Percentiles rank a stretch among this genome's conserved stretches.
Evolutionary conservation across 169 alveolate species (phyloP).

Genomic region (Plasmodium relictum): DNA sequence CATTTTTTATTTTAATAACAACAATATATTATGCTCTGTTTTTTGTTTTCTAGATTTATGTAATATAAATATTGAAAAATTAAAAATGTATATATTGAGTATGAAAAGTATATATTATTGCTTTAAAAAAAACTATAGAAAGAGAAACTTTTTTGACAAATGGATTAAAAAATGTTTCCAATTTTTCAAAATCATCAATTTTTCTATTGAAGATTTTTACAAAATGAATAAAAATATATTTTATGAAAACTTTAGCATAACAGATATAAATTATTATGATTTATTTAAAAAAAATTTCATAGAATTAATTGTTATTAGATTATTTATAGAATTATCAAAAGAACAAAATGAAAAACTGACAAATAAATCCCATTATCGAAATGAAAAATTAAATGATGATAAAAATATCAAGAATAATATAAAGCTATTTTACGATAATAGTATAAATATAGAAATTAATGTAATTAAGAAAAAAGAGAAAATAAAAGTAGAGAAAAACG

Average conservation of each 20-base stretch:
- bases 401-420: background rate
- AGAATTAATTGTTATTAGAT: conserved; percentile 41
- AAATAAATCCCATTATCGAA: background rate
- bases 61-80: conserved; percentile 37
- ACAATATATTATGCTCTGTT: conserved; percentile 39
- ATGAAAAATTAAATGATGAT: background rate
- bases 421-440: background rate
- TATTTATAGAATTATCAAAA: conserved; percentile 31
- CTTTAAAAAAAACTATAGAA: conserved; percentile 52
- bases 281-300: conserved; percentile 28
- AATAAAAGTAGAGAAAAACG: background rate
- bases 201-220: conserved; percentile 10
- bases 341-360: background rate
- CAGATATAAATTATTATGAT: conserved; percentile 32
- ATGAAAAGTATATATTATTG: conserved; percentile 62
- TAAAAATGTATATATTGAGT: conserved; percentile 42
- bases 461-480: background rate
- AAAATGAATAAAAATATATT: conserved; percentile 24
- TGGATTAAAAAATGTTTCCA: conserved; percentile 36
- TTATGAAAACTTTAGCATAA: conserved; percentile 29
- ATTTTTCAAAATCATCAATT: conserved; percentile 25
- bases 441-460: background rate
- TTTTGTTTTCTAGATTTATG: conserved; percentile 55
- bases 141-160: conserved; percentile 23
- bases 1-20: conserved; percentile 42